Evolutionary conservation across 2,329 filamentous ascomycete genomes (phyloP).

Genomic region (Akanthomyces uredinophilus): DNA sequence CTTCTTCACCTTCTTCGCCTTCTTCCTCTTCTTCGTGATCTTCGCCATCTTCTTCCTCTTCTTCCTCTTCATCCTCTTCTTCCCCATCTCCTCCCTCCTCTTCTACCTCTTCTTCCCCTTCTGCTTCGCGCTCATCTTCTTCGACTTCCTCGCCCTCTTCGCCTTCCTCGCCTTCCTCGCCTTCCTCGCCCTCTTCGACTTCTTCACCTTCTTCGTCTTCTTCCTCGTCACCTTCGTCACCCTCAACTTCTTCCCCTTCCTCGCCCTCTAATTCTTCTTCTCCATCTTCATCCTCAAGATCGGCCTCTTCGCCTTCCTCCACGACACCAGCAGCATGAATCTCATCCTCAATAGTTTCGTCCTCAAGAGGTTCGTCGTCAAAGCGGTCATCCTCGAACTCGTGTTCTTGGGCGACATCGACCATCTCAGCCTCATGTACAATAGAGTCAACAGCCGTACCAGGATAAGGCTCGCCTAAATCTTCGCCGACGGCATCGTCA

Average conservation of each 20-base stretch:
- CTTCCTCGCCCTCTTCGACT: conserved; percentile 20
- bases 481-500: conserved; percentile 33
- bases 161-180: conserved; percentile 24
- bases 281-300: conserved; percentile 13
- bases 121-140: conserved; percentile 17
- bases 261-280: conserved; percentile 17
- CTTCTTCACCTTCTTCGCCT: conserved; percentile 16
- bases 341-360: conserved; percentile 20
- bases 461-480: conserved; percentile 26
- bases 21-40: conserved; percentile 18
- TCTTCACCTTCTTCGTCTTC: conserved; percentile 15
- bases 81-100: conserved; percentile 13
- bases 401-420: conserved; percentile 16
- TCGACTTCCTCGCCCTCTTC: conserved; percentile 20
- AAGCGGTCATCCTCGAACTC: neutral
- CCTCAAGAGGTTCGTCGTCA: neutral
- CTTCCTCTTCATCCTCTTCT: conserved; percentile 13
- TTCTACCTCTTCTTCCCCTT: conserved; percentile 16
- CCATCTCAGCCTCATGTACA: neutral
- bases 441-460: neutral
- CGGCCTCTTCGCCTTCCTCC: conserved; percentile 17
- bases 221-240: conserved; percentile 15
- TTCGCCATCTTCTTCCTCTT: conserved; percentile 16
- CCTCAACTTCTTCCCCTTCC: conserved; percentile 5
- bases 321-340: conserved; percentile 23